These are phyloP conservation scores for Omphalea diandra DNA, from an alignment of 441 rosid genomes.

Conservation along the genomic window DNA sequence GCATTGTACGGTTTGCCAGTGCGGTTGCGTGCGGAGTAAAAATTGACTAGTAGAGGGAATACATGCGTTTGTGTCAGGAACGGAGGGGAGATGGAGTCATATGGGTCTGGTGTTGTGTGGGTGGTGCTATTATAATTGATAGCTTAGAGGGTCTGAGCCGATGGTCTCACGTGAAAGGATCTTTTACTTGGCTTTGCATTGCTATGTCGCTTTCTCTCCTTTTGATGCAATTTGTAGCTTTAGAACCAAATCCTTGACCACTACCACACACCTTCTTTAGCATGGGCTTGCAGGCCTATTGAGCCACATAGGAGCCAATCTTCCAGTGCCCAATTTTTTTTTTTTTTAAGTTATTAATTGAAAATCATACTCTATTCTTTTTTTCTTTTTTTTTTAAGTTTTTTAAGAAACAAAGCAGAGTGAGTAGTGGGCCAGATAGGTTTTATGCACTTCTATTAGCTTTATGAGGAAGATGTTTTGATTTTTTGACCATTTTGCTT, in stretches of 20 bases:
- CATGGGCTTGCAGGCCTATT: constrained; percentile 15
- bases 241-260: constrained; percentile 18
- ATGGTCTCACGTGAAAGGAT: constrained; percentile 42
- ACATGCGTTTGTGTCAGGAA: not conserved
- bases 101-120: constrained; percentile 24
- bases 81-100: not conserved
- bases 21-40: constrained; percentile 8
- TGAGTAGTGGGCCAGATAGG: no score
- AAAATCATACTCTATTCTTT: no score
- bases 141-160: constrained; percentile 25
- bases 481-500: not conserved
- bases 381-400: no score
- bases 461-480: not conserved
- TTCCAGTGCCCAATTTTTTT: not conserved
- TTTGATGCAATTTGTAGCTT: constrained; percentile 23
- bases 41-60: constrained; percentile 3
- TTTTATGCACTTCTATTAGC: no score
- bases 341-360: no score
- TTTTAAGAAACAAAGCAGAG: no score
- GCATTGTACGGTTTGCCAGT: constrained; percentile 26
- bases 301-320: not conserved
- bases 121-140: no score
- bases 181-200: constrained; percentile 17
- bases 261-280: not conserved
- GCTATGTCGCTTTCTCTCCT: constrained; percentile 40